Evolutionary conservation across 805 yeast genomes (phyloP).

Genomic region (Nakazawaea laoshanensis): DNA sequence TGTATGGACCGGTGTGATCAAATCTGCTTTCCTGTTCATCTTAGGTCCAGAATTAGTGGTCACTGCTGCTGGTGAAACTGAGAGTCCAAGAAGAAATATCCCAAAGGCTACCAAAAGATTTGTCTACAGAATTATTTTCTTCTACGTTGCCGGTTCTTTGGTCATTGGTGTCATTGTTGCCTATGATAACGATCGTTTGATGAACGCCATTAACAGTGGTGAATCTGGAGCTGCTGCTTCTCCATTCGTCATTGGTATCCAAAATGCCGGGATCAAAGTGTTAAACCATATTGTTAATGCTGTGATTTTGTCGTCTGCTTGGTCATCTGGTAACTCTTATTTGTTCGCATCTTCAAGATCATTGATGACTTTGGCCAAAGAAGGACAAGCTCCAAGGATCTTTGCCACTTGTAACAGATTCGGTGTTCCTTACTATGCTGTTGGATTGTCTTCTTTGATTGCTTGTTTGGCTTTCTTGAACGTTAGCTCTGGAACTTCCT

Average conservation of each 20-base stretch:
- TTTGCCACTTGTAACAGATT: conserved; percentile 37
- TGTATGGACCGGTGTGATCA: conserved; percentile 53
- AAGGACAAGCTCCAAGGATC: conserved; percentile 51
- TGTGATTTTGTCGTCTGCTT: conserved; percentile 43
- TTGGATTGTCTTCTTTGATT: conserved; percentile 28
- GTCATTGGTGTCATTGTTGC: conserved; percentile 43
- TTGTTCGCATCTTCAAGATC: conserved; percentile 46
- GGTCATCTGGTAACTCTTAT: conserved; percentile 40
- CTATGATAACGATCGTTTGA: conserved; percentile 29
- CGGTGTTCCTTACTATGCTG: conserved; percentile 51
- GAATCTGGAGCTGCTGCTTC: conserved; percentile 63
- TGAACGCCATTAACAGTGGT: conserved; percentile 39
- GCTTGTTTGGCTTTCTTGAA: conserved; percentile 46
- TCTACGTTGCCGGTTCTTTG: conserved; percentile 24
- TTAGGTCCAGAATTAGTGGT: conserved; percentile 24
- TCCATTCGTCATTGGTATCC: conserved; percentile 81
- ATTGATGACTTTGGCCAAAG: conserved; percentile 44
- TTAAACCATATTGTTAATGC: conserved; percentile 76
- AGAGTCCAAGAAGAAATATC: conserved; percentile 21
- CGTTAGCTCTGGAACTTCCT: conserved; percentile 40
- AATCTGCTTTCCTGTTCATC: conserved; percentile 59
- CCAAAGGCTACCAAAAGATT: conserved; percentile 25
- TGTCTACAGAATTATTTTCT: conserved; percentile 22
- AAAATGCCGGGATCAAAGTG: conserved; percentile 54
- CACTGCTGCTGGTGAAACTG: conserved; percentile 24